Conservation (phyloP, 352 stramenopile species). For the Pythium myriotylum region DNA sequence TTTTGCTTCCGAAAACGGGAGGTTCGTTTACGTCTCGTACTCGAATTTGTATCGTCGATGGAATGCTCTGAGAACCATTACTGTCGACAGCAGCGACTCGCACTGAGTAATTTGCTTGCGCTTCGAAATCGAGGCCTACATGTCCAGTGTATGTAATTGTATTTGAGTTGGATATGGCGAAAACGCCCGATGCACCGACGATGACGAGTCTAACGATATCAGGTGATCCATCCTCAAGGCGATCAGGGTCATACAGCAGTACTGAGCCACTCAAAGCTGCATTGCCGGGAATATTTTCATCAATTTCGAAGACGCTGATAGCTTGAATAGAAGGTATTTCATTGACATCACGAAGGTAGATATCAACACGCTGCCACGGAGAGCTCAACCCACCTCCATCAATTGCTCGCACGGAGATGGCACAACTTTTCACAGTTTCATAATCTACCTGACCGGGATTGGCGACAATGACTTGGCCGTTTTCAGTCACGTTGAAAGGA, state of each 20-base stretch:
- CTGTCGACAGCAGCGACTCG: constrained; percentile 22
- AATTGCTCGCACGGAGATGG: constrained; percentile 16
- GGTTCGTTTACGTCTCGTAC: constrained; percentile 41
- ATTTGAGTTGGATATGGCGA: constrained; percentile 5
- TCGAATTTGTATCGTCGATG: constrained; percentile 20
- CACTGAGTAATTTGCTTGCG: constrained; percentile 12
- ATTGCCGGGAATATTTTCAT: constrained; percentile 22
- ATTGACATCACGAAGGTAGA: constrained; percentile 32
- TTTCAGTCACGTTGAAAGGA: constrained; percentile 7
- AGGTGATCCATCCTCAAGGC: constrained; percentile 8
- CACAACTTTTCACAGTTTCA: constrained; percentile 22
- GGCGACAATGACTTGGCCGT: constrained; percentile 21
- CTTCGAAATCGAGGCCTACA: constrained; percentile 23
- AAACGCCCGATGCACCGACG: background rate
- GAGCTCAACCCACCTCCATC: constrained; percentile 27
- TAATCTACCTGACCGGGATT: constrained; percentile 24
- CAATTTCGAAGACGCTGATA: constrained; percentile 12
- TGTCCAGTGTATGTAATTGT: constrained; percentile 3
- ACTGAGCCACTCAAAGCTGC: constrained; percentile 13
- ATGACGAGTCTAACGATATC: constrained; percentile 12
- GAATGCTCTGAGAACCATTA: constrained; percentile 15
- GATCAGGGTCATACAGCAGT: constrained; percentile 27
- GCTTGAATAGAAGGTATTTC: constrained; percentile 21
- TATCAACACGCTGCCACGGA: constrained; percentile 21
- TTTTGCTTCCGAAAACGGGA: constrained; percentile 18